Conservation (phyloP, 2,329 filamentous ascomycete species). For the Aspergillus uvarum region DNA sequence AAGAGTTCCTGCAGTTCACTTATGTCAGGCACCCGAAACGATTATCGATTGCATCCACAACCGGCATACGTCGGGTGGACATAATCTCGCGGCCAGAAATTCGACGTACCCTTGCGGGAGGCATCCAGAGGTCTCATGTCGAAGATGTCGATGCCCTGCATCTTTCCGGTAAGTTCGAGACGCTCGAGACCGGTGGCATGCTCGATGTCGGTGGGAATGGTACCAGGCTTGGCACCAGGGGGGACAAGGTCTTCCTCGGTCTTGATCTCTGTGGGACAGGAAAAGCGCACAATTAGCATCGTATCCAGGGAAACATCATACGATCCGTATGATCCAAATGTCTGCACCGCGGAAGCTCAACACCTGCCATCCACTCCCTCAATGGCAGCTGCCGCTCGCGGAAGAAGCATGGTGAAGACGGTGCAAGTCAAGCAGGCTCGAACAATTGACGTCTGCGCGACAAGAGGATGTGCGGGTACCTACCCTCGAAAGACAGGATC, state of each 20-base stretch:
- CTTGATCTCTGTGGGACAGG: conserved; percentile 69
- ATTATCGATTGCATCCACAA: neutral
- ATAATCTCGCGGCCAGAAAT: neutral
- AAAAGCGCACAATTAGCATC: conserved; percentile 10
- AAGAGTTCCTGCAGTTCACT: conserved; percentile 65
- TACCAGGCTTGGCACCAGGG: conserved; percentile 77
- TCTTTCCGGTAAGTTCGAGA: conserved; percentile 98
- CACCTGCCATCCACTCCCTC: neutral
- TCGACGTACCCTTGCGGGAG: conserved; percentile 71
- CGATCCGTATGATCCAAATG: neutral
- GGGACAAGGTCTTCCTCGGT: conserved; percentile 76
- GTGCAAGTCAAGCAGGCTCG: neutral
- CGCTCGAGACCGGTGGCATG: conserved; percentile 97
- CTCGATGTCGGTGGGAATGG: conserved; percentile 89
- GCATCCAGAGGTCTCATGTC: conserved; percentile 96
- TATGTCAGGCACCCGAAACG: neutral
- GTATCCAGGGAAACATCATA: conserved; percentile 13
- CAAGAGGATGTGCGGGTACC: conserved; percentile 22
- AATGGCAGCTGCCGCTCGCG: conserved; percentile 7
- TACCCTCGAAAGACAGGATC: conserved; percentile 47
- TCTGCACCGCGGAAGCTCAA: neutral
- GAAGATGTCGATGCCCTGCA: conserved; percentile 97
- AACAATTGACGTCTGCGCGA: conserved; percentile 17
- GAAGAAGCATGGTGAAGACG: neutral
- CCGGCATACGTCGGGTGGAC: neutral